These are phyloP conservation scores for Chaetomium tenue DNA, from an alignment of 495 filamentous ascomycete genomes.

Conservation along the genomic window DNA sequence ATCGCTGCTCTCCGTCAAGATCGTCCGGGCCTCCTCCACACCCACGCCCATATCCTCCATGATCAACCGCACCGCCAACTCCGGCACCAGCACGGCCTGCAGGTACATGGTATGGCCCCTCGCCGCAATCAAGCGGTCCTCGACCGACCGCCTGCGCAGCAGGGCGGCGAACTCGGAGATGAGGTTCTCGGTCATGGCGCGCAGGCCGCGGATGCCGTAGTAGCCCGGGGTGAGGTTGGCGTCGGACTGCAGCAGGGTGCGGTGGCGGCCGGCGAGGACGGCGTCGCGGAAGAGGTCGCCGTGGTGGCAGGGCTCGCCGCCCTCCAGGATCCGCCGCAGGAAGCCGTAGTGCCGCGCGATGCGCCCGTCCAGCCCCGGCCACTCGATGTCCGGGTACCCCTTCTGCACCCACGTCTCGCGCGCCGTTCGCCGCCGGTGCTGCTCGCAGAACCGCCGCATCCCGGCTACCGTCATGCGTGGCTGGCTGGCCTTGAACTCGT, in stretches of 20 bases:
- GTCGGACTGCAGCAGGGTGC: slow-evolving; percentile 57
- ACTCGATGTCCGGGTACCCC: slow-evolving; percentile 78
- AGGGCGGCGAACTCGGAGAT: slow-evolving; percentile 58
- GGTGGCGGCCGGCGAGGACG: slow-evolving; percentile 59
- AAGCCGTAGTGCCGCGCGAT: slow-evolving; percentile 55
- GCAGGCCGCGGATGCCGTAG: slow-evolving; percentile 77
- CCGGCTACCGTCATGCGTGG: slow-evolving; percentile 58
- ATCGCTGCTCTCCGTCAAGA: slow-evolving; percentile 71
- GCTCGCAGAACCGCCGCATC: slow-evolving; percentile 67
- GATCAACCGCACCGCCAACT: slow-evolving; percentile 72
- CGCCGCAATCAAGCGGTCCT: slow-evolving; percentile 66
- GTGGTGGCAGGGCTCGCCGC: slow-evolving; percentile 58
- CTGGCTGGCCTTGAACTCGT: slow-evolving; percentile 44
- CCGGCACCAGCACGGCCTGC: slow-evolving; percentile 82
- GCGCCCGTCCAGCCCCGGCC: slow-evolving; percentile 64
- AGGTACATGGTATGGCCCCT: slow-evolving; percentile 73
- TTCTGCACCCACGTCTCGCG: slow-evolving; percentile 57
- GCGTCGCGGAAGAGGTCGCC: slow-evolving; percentile 57
- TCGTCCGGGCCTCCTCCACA: slow-evolving; percentile 61
- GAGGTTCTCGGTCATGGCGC: slow-evolving; percentile 62
- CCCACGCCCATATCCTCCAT: slow-evolving; percentile 79
- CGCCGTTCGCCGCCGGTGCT: slow-evolving; percentile 62
- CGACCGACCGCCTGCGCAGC: slow-evolving; percentile 60
- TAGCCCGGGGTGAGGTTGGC: slow-evolving; percentile 65
- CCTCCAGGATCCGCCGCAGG: slow-evolving; percentile 59